phyloP scores from a whole-genome alignment of 352 stramenopile species.

The Pythium oligandrum region DNA sequence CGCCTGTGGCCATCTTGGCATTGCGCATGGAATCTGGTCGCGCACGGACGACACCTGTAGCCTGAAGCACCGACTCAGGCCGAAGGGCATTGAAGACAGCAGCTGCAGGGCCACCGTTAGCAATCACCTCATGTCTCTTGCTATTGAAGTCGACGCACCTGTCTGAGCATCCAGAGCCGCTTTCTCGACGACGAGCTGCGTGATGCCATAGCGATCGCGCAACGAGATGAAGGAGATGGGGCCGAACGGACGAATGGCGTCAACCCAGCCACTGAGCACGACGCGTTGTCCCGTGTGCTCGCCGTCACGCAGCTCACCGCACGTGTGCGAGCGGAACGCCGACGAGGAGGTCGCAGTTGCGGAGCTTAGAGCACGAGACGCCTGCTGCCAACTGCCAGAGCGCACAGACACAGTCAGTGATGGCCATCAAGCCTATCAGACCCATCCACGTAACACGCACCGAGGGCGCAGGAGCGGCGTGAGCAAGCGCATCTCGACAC shows the following conservation, averaged over 20 bases:
- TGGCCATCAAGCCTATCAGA: too few relatives aligned
- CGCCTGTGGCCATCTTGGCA: conserved; percentile 60
- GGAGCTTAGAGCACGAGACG: conserved; percentile 4
- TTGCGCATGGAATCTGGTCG: conserved; percentile 67
- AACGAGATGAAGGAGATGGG: conserved; percentile 80
- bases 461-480: conserved; percentile 17
- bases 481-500: conserved; percentile 4
- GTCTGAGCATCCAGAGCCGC: conserved; percentile 32
- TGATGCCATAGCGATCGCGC: conserved; percentile 72
- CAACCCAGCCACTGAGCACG: conserved; percentile 75
- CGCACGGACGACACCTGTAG: conserved; percentile 49
- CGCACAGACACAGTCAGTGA: too few relatives aligned
- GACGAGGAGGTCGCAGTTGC: conserved; percentile 4
- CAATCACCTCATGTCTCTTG: too few relatives aligned
- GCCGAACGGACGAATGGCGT: conserved; percentile 69
- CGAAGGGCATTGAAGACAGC: conserved; percentile 48
- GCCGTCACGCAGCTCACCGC: conserved; percentile 53
- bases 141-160: conserved; percentile 14
- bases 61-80: conserved; percentile 70
- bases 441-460: neutral
- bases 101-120: conserved; percentile 9
- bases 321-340: conserved; percentile 66
- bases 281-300: conserved; percentile 45
- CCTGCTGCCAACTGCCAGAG: too few relatives aligned
- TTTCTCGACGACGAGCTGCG: conserved; percentile 78